Percentiles rank a stretch among this genome's conserved stretches.
phyloP scores from a whole-genome alignment of 768 basidiomycete genomes.

The Chalciporus sphaerocephalus region DNA sequence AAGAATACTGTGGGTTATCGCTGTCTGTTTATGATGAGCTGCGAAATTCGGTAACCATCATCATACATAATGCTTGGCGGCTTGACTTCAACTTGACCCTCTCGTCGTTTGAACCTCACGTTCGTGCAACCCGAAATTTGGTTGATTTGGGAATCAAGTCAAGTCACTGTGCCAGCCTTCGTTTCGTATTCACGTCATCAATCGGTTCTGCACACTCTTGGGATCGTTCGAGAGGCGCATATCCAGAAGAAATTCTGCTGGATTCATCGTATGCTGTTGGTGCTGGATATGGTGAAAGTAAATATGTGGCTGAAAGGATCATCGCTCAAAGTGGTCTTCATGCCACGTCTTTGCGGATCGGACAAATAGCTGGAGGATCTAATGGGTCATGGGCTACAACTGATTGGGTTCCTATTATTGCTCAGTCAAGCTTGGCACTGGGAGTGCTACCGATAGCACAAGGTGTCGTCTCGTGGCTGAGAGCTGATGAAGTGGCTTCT shows the following conservation, averaged over 20 bases:
- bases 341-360: constrained; percentile 29
- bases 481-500: constrained; percentile 32
- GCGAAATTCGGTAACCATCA: constrained; percentile 25
- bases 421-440: constrained; percentile 27
- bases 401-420: constrained; percentile 35
- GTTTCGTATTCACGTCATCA: constrained; percentile 28
- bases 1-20: constrained; percentile 29
- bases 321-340: constrained; percentile 24
- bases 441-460: constrained; percentile 29
- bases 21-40: constrained; percentile 26
- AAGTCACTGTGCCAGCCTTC: constrained; percentile 6
- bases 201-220: constrained; percentile 18
- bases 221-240: constrained; percentile 26
- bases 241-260: constrained; percentile 36
- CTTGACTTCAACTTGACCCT: constrained; percentile 41
- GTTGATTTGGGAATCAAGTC: constrained; percentile 32
- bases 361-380: constrained; percentile 31
- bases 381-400: constrained; percentile 33
- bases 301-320: constrained; percentile 37
- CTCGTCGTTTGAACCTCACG: constrained; percentile 34
- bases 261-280: constrained; percentile 29
- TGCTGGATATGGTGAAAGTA: constrained; percentile 35
- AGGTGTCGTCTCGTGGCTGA: constrained; percentile 37
- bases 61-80: constrained; percentile 39
- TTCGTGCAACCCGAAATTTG: constrained; percentile 32